Conservation (phyloP, 441 rosid species). For the Melastoma candidum region DNA sequence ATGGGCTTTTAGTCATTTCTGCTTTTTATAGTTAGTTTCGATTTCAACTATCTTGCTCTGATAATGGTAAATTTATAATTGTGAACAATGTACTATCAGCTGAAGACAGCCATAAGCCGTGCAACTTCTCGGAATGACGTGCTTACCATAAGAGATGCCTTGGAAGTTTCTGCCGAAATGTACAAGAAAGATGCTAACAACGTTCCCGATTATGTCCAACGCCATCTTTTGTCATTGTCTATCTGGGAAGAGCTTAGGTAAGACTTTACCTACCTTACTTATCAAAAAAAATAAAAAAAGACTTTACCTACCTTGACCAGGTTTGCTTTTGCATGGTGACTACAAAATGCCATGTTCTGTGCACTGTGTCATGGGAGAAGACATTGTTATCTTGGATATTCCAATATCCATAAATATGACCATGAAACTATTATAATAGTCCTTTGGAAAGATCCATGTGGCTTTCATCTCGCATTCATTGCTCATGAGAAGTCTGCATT, state of each 20-base stretch:
- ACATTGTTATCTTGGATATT: no score
- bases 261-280: neutral
- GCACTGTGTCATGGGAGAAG: no score
- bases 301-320: neutral
- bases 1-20: no score
- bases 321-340: constrained; percentile 5
- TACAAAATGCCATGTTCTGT: no score
- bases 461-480: no score
- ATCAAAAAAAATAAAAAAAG: no score
- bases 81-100: constrained; percentile 33
- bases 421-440: no score
- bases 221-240: constrained; percentile 85
- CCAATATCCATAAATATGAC: no score
- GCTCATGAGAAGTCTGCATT: no score
- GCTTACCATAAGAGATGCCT: constrained; percentile 80
- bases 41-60: constrained; percentile 7
- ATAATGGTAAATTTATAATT: neutral
- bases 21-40: neutral
- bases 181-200: constrained; percentile 82
- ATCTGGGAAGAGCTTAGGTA: constrained; percentile 99
- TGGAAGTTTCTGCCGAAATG: constrained; percentile 99
- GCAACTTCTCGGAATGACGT: constrained; percentile 94
- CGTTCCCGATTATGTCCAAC: constrained; percentile 88
- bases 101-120: constrained; percentile 87
- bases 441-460: no score